These are phyloP conservation scores for Aspergillus ibericus DNA, from an alignment of 2,329 filamentous ascomycete species.

Conservation along the genomic window DNA sequence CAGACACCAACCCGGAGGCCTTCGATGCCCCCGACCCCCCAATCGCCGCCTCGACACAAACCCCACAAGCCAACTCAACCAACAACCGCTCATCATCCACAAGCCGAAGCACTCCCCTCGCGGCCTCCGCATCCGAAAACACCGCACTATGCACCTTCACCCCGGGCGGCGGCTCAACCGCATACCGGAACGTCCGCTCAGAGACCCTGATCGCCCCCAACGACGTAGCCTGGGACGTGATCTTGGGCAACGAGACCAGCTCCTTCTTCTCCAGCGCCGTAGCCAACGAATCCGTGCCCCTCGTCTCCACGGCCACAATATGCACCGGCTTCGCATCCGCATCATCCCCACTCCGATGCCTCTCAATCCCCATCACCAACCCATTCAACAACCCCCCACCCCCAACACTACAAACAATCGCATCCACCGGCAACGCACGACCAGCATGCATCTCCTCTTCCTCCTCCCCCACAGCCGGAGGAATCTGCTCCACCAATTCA, in stretches of 20 bases:
- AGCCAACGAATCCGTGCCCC: slow-evolving; percentile 69
- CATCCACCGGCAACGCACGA: slow-evolving; percentile 56
- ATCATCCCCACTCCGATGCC: slow-evolving; percentile 27
- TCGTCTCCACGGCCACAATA: slow-evolving; percentile 74
- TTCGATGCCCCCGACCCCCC: slow-evolving; percentile 29
- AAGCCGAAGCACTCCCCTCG: slow-evolving; percentile 71
- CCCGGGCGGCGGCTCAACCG: slow-evolving; percentile 45
- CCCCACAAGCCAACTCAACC: slow-evolving; percentile 83
- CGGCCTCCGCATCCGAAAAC: slow-evolving; percentile 74
- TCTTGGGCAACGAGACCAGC: slow-evolving; percentile 65
- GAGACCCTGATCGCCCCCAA: slow-evolving; percentile 74
- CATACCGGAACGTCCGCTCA: slow-evolving; percentile 66
- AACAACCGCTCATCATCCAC: slow-evolving; percentile 79
- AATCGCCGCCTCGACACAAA: slow-evolving; percentile 61
- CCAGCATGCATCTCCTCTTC: slow-evolving; percentile 27
- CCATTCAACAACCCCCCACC: slow-evolving; percentile 80
- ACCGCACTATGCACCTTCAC: slow-evolving; percentile 61
- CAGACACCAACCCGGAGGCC: slow-evolving; percentile 2
- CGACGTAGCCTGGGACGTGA: slow-evolving; percentile 73
- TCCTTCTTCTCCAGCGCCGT: slow-evolving; percentile 56
- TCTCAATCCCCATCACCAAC: slow-evolving; percentile 67
- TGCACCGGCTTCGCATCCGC: slow-evolving; percentile 36
- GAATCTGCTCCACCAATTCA: slow-evolving; percentile 45
- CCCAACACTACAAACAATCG: slow-evolving; percentile 74
- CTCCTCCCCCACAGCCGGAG: slow-evolving; percentile 33